phyloP scores from a whole-genome alignment of 1,284 basidiomycete species.

The Irpex lacteus region DNA sequence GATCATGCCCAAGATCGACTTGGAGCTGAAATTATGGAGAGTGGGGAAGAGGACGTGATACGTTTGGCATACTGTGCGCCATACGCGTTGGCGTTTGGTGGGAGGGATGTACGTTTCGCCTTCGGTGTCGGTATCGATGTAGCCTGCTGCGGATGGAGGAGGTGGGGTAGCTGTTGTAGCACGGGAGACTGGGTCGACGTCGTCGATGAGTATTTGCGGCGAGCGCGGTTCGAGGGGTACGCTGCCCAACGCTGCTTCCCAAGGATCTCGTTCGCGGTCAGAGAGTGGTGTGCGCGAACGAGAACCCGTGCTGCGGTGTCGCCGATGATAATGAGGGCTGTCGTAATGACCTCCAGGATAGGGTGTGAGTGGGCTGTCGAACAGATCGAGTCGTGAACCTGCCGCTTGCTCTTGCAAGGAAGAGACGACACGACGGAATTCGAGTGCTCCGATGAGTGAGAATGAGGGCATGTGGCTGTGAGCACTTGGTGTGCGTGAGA shows the following conservation, averaged over 20 bases:
- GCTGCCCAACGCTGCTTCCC: conserved; percentile 42
- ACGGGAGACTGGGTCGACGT: conserved; percentile 22
- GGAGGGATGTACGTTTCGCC: conserved; percentile 39
- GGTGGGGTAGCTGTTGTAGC: conserved; percentile 39
- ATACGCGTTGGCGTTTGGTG: conserved; percentile 40
- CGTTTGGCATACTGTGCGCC: conserved; percentile 37
- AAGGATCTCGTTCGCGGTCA: conserved; percentile 37
- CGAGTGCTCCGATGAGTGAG: conserved; percentile 89
- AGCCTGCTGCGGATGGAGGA: conserved; percentile 48
- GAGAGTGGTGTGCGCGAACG: conserved; percentile 29
- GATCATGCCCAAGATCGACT: conserved; percentile 56
- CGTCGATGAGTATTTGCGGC: conserved; percentile 29
- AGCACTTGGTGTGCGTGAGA: conserved; percentile 25
- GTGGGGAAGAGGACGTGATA: conserved; percentile 83
- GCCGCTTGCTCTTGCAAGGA: conserved; percentile 70
- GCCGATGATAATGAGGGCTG: conserved; percentile 13
- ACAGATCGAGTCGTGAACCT: conserved; percentile 52
- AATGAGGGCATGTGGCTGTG: conserved; percentile 69
- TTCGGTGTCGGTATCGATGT: conserved; percentile 38
- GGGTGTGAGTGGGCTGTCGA: conserved; percentile 68
- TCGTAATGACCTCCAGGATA: conserved; percentile 71
- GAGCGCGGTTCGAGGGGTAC: conserved; percentile 49
- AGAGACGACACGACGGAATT: conserved; percentile 88
- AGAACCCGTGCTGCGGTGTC: conserved; percentile 1
- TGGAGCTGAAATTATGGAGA: conserved; percentile 65